Base-by-base conservation (phyloP, 768 basidiomycete species). In the Peribolospora baueri region DNA sequence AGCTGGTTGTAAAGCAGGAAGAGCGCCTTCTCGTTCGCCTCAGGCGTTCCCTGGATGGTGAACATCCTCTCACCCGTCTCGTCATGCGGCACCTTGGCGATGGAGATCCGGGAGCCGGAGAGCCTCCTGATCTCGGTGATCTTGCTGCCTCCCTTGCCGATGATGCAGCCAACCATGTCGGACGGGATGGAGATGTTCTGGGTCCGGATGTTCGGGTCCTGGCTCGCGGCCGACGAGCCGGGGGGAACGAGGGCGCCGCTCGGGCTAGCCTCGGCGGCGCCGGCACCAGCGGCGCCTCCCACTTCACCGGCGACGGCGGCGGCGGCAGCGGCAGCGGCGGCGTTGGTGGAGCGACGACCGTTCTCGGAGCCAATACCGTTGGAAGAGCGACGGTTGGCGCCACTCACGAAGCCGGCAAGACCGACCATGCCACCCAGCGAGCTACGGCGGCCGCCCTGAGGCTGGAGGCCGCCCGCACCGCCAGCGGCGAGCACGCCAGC, bases 21-120 rank as follows among this genome's bases (percentile, higher is more conserved):
- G 56, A 98, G 71, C 2, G 93, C 93, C 70, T 95, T 91, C 71
- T 98, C 91, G 68, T 93, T 95, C 61, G 85, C 82, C 56, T 61
- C 60, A 41, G 86, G 83, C 9, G 87, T 87, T 54, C 93, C 93
- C 50, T 93, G 75, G 67, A 98, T 97, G 58, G 93, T 52, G 73
- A 98, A 98, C 91, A 98, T 95, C 61, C 93, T 76, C 72, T 98
- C 93, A 64, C 91, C 93, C 46, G 90, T 88, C 65, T 97, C 93
- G 64, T 97, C 93, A 65, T 97, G 93, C n/a, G 93, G 87, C 51
- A 84, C 82, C 70, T 98, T 98, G 61, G 93, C 93, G 65, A 98
- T 98, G 55, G 83, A 86, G 67, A 98, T 98, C 72, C 88, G 87
- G 62, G 85, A 91, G 46, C 93, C 93, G 58, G 87, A 93, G 48